Conservation (phyloP, 495 filamentous ascomycete genomes). For the Tuber aestivum region DNA sequence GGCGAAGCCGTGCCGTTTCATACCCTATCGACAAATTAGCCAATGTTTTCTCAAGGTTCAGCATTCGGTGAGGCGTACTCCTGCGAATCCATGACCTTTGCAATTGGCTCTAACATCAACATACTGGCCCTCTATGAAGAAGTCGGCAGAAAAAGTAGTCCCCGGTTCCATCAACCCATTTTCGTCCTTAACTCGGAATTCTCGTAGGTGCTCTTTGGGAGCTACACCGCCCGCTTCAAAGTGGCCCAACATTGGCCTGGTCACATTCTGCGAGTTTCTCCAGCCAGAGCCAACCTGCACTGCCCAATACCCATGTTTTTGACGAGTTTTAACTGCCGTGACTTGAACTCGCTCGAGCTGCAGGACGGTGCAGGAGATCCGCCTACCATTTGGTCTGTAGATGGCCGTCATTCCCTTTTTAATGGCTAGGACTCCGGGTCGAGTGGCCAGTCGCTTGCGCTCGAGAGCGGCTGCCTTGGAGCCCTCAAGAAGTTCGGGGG, state of each 20-base stretch:
- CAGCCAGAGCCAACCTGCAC: conserved; percentile 82
- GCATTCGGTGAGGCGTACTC: conserved; percentile 45
- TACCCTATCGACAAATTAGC: conserved; percentile 50
- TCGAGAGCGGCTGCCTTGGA: conserved; percentile 73
- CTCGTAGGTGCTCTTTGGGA: conserved; percentile 72
- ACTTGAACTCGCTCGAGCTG: conserved; percentile 91
- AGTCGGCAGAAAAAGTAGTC: conserved; percentile 65
- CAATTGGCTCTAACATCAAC: conserved; percentile 75
- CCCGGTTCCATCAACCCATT: conserved; percentile 68
- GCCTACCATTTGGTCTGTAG: conserved; percentile 69
- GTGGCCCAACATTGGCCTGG: conserved; percentile 74
- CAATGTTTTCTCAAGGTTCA: conserved; percentile 18
- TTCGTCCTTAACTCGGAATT: conserved; percentile 74
- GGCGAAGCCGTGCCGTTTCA: conserved; percentile 85
- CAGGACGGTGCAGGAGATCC: conserved; percentile 82
- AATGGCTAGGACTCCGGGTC: conserved; percentile 72
- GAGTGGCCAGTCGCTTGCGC: conserved; percentile 71
- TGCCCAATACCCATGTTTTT: conserved; percentile 80
- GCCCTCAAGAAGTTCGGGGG: conserved; percentile 52
- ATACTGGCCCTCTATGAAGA: conserved; percentile 85
- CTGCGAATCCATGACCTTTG: conserved; percentile 84
- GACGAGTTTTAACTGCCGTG: conserved; percentile 70
- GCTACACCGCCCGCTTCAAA: conserved; percentile 69
- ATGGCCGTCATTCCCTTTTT: conserved; percentile 95
- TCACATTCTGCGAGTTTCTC: conserved; percentile 67